Base-by-base conservation (phyloP, 2,329 filamentous ascomycete species). In the Colletotrichum aenigma region DNA sequence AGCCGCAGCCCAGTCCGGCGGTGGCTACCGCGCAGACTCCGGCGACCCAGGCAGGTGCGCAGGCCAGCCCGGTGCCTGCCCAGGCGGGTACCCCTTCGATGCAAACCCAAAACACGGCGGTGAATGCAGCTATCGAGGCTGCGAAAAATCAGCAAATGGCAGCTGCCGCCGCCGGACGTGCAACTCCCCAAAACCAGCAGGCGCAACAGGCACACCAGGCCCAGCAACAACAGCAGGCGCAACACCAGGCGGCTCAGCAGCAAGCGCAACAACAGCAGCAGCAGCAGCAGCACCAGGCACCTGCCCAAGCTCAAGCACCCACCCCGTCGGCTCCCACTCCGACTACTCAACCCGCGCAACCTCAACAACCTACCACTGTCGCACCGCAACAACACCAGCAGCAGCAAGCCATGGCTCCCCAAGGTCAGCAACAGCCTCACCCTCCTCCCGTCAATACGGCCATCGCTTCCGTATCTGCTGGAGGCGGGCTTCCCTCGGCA, bases 371-470 rank as follows among this genome's bases (percentile, higher is more conserved):
- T 7, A 56, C 71, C 7, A 55, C 68, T 38, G 36, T 61, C 13
- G 72, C 72, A 55, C 52, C 52, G 15, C 72, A 66, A 30, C 71
- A 68, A 18, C 66, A 68, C 24, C 60, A 61, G 7, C 71, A 65
- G 26, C 71, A 70, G 21, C 67, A 61, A 34, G 36, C 58, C 34
- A 71, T 71, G 56, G 21, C 34, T 67, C 21, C 24, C 18, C 55
- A 70, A 36, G 43, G 43, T 24, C 65, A 58, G n/a, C 65, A 67
- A 21, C 67, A 70, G 18, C 65, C 65, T 32, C 74, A 76, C 21
- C 86, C 86, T 6, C 83, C 85, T 3, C 88, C 89, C 10, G 84
- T 89, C 61, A 91, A 91, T 76, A 88, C 89, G 0, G 84, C 86
- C 5, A 82, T 90, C 48, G 84, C 87, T 6, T 81, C 84, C 15